Percentiles rank a stretch among this genome's conserved stretches.
Evolutionary conservation across 2,329 filamentous ascomycete genomes (phyloP).

Genomic region (Seiridium cupressi): DNA sequence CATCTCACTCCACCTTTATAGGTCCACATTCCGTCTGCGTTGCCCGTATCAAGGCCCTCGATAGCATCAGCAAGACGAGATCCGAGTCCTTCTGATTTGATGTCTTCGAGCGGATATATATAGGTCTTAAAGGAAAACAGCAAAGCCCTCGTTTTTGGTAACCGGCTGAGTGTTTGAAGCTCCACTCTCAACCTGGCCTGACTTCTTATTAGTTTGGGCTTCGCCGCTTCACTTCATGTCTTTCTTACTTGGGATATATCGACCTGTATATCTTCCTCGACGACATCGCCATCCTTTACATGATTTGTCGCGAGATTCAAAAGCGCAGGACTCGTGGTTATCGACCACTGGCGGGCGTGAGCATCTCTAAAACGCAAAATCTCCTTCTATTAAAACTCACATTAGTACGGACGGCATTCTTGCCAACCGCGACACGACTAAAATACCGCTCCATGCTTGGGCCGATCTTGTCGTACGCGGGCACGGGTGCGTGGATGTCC

Average conservation of each 20-base stretch:
- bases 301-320: conserved; percentile 39
- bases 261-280: conserved; percentile 33
- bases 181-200: conserved; percentile 26
- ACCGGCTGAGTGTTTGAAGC: conserved; percentile 48
- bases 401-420: conserved; percentile 48
- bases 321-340: conserved; percentile 26
- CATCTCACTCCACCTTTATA: conserved; percentile 21
- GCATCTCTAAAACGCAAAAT: not conserved
- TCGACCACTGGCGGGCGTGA: not conserved
- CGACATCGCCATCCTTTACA: conserved; percentile 29
- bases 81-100: conserved; percentile 49
- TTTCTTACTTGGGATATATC: conserved; percentile 34
- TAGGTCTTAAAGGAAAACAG: conserved; percentile 59
- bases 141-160: conserved; percentile 44
- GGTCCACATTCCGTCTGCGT: conserved; percentile 51
- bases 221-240: too few relatives aligned
- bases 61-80: conserved; percentile 48
- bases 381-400: conserved; percentile 27
- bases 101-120: conserved; percentile 43
- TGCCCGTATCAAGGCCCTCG: conserved; percentile 48
- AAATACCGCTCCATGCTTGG: conserved; percentile 56
- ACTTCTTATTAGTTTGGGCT: too few relatives aligned
- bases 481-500: conserved; percentile 52
- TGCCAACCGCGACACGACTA: conserved; percentile 43
- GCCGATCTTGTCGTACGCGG: conserved; percentile 53